Base-by-base conservation (phyloP, 768 basidiomycete species). In the Mycena galericulata region DNA sequence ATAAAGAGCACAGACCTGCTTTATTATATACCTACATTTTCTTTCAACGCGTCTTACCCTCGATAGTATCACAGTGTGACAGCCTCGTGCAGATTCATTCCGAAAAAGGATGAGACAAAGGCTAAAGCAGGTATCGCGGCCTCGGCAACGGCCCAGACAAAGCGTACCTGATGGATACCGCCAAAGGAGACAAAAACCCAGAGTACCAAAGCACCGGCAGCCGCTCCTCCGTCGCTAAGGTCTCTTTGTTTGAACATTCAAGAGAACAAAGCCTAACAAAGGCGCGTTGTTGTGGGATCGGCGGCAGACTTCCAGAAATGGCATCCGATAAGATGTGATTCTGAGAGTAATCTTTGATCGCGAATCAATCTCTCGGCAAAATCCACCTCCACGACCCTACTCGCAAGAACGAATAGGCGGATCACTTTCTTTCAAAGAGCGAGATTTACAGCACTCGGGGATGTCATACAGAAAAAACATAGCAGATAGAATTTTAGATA, bases 21-120 rank as follows among this genome's bases (percentile, higher is more conserved):
- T 64, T 64, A 49, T 62, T 68, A 69, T 64, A 64, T 64, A 64
- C 29, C 34, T 32, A 24, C 29, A 9, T 14, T 47, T 50, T 46
- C 67, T 60, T 69, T 69, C 26, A 59, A 27, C 53, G 53, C 56
- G 50, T 49, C 58, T 66, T 11, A 46, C 46, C 59, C 43, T 61
- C 58, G 65, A 60, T 60, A 3, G 57, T 58, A 54, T 64, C 62
- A 64, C 62, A 57, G 12, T 53, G 56, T 66, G 49, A 66, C 58
- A 24, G 50, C 57, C 65, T 67, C 53, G 54, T 67, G 66, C 38
- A 14, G 54, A 43, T 56, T 12, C 27, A 22, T 20, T 54, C 65
- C 64, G 30, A 27, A 67, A 60, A 30, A 22, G 58, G 65, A 45
- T 12, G 45, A 62, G 27, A 67, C 66, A 67, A 67, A 67, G 59